These are phyloP conservation scores for Cyclostephanos tholiformis DNA, from an alignment of 108 stramenopile genomes.

Conservation along the genomic window DNA sequence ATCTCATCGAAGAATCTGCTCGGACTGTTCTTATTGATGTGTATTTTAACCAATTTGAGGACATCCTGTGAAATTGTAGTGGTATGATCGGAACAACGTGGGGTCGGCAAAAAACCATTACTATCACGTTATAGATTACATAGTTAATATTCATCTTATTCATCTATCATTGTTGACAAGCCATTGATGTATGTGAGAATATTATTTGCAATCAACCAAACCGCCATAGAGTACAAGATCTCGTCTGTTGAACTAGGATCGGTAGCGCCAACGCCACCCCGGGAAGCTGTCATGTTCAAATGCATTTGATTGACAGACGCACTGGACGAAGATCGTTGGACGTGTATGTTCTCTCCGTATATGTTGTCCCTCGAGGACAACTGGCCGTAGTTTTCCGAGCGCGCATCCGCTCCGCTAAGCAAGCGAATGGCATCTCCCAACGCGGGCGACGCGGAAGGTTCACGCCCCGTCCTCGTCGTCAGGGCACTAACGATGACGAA, in stretches of 20 bases:
- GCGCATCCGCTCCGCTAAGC: conserved; percentile 11
- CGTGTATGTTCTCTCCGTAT: neutral
- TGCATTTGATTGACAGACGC: no score
- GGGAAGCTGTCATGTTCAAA: neutral
- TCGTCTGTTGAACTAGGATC: neutral
- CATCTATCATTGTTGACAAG: no score
- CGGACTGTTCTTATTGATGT: no score
- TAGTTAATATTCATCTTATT: no score
- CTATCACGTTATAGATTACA: no score
- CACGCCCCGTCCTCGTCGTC: conserved; percentile 23
- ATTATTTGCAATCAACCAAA: neutral
- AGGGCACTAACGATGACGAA: conserved; percentile 44
- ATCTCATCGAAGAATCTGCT: no score
- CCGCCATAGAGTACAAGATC: conserved; percentile 7
- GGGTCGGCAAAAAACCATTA: no score
- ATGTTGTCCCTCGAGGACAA: neutral
- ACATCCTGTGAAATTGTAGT: no score
- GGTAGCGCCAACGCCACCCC: neutral
- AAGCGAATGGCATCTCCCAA: conserved; percentile 43
- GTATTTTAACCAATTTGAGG: no score
- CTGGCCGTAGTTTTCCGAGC: neutral
- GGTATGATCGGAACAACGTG: no score
- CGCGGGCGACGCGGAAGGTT: conserved; percentile 21
- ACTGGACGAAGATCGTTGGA: no score
- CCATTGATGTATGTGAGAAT: no score